phyloP scores from a whole-genome alignment of 208 protist species.

The Crithidia bombi region DNA sequence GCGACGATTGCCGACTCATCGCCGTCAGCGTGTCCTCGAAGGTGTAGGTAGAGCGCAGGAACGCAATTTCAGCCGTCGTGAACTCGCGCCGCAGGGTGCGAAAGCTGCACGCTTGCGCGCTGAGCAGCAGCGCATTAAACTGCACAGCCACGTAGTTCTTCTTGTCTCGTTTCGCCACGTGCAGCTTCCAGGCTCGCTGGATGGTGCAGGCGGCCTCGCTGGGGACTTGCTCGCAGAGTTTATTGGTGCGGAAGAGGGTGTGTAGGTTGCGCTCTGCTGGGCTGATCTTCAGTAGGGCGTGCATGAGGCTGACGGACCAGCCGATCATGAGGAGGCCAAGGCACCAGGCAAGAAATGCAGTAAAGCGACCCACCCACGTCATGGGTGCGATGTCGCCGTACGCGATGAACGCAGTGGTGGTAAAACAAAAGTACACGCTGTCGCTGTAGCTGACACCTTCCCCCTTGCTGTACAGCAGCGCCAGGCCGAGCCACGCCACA shows the following conservation, averaged over 20 bases:
- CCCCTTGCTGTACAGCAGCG: slow-evolving; percentile 55
- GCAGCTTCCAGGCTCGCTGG: slow-evolving; percentile 70
- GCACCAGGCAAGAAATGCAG: slow-evolving; percentile 52
- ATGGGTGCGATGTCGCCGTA: slow-evolving; percentile 56
- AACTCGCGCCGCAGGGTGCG: slow-evolving; percentile 57
- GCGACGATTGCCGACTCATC: slow-evolving; percentile 30
- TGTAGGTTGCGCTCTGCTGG: slow-evolving; percentile 59
- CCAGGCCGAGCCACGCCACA: slow-evolving; percentile 38
- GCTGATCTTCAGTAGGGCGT: slow-evolving; percentile 40
- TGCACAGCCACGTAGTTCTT: slow-evolving; percentile 47
- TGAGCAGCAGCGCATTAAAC: slow-evolving; percentile 66
- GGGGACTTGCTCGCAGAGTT: slow-evolving; percentile 57
- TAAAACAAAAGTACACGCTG: slow-evolving; percentile 61
- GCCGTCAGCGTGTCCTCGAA: slow-evolving; percentile 48
- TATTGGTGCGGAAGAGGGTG: slow-evolving; percentile 69
- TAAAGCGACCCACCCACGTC: slow-evolving; percentile 53
- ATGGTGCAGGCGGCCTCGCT: slow-evolving; percentile 63
- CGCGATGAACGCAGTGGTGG: slow-evolving; percentile 53
- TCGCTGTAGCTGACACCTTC: slow-evolving; percentile 51
- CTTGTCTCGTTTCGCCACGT: slow-evolving; percentile 44
- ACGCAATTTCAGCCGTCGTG: slow-evolving; percentile 33
- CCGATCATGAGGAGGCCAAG: slow-evolving; percentile 50
- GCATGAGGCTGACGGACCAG: slow-evolving; percentile 57
- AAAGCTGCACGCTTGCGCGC: slow-evolving; percentile 49
- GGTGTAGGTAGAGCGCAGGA: slow-evolving; percentile 54